Evolutionary conservation across 768 basidiomycete species (phyloP), one percentile per base, ranked within the genome.

Genomic region (Tylopilus sp.): DNA sequence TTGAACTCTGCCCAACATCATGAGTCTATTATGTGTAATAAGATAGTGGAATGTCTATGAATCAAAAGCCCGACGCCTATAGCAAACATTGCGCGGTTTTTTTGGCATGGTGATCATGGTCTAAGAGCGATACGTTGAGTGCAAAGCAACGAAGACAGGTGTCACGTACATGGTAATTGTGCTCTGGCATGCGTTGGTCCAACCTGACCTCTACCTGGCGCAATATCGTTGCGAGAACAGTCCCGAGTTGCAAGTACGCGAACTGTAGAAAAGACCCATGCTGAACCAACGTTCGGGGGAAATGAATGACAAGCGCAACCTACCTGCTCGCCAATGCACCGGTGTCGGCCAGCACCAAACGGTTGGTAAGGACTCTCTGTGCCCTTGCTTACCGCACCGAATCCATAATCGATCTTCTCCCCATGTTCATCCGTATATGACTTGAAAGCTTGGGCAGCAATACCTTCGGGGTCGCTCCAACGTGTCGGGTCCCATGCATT

Each of bases 341-440:
- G 78, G 74, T 98, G 95, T 61, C 90, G 79, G 25, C 97, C 97
- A 46, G 97, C 95, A 55, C 97, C 97, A 62, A 99, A 99, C 2
- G 97, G 97, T 67, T 97, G 91, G 69, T 98, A 98, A 44, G 91
- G 92, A 59, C 87, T 91, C 51, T 95, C 91, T 6, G 95, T 98
- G 44, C 95, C 95, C 73, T 98, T 98, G 74, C 87, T 91, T 46
- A 99, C 89, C 53, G 85, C 82, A 47, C 97, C 97, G 69, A 91
- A 99, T 2, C 97, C 97, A 63, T 87, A 99, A 69, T 99, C 97
- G 54, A 98, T 76, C 75, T 94, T 94, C 70, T 95, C 91, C 50
- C 91, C 88, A 28, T 71, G 69, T 60, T 84, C 84, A 59, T 89
- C 89, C 36, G 73, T 69, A 63, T 97, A 93, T 57, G 79, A 76